Percentiles rank a stretch among this genome's conserved stretches.
Evolutionary conservation across 2,329 filamentous ascomycete genomes (phyloP).

Genomic region (Eutypa lata): DNA sequence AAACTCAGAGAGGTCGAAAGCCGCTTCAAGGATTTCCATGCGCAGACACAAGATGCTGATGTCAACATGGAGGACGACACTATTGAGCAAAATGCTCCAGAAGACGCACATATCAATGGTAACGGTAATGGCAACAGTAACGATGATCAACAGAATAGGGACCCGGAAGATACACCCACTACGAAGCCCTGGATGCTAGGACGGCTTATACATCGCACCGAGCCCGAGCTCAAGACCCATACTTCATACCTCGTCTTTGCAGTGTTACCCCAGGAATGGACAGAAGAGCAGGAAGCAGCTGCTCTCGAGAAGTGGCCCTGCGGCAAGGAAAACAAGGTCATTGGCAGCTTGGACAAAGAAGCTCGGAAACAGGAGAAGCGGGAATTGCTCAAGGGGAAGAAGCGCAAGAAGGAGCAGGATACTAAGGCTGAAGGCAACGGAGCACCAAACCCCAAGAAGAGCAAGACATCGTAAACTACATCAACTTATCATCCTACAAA

Average conservation of each 20-base stretch:
- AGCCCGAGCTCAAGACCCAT: slow-evolving; percentile 89
- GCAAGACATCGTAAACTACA: slow-evolving; percentile 10
- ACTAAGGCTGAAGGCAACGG: slow-evolving; percentile 16
- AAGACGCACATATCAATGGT: slow-evolving; percentile 29
- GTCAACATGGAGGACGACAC: slow-evolving; percentile 8
- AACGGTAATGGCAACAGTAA: slow-evolving; percentile 36
- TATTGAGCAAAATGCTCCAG: slow-evolving; percentile 25
- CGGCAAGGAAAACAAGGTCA: slow-evolving; percentile 48
- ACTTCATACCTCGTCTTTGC: slow-evolving; percentile 98
- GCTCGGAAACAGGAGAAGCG: slow-evolving; percentile 56
- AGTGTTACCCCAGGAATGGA: slow-evolving; percentile 82
- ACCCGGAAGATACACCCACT: slow-evolving; percentile 12
- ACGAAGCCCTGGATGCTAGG: slow-evolving; percentile 71
- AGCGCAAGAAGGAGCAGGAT: slow-evolving; percentile 33
- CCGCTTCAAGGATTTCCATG: slow-evolving; percentile 63
- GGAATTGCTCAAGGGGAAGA: slow-evolving; percentile 46
- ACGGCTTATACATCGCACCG: slow-evolving; percentile 72
- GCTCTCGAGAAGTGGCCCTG: slow-evolving; percentile 64
- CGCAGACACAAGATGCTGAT: slow-evolving; percentile 25
- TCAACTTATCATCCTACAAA: neutral
- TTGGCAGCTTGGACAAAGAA: slow-evolving; percentile 52
- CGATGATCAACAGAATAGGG: slow-evolving; percentile 20
- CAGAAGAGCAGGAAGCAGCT: slow-evolving; percentile 71
- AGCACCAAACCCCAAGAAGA: slow-evolving; percentile 19
- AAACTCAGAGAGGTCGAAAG: slow-evolving; percentile 72